Percentiles rank a stretch among this genome's conserved stretches.
Evolutionary conservation across 148 eudicot genomes (phyloP).

Genomic region (Talinum fruticosum): DNA sequence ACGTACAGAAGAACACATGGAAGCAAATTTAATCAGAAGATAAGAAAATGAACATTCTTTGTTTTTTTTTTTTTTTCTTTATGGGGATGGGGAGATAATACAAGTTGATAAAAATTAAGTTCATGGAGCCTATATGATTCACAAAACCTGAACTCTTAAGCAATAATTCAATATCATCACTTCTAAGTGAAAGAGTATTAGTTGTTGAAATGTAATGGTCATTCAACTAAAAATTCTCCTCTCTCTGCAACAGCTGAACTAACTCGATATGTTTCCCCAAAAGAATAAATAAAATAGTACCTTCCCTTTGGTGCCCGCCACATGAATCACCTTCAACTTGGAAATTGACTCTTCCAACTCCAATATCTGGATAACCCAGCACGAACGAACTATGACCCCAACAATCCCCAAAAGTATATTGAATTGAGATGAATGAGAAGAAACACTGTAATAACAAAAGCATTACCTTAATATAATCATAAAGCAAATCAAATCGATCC

Average conservation of each 20-base stretch:
- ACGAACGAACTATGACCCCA: neutral
- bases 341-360: conserved; percentile 83
- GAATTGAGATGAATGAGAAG: neutral
- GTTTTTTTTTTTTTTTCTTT: neutral
- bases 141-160: neutral
- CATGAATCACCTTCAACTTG: conserved; percentile 88
- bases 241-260: neutral
- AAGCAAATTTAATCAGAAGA: neutral
- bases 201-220: neutral
- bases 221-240: neutral
- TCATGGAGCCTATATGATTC: neutral
- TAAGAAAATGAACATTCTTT: neutral
- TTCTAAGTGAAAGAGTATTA: neutral
- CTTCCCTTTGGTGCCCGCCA: conserved; percentile 99
- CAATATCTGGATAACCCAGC: conserved; percentile 59
- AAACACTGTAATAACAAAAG: neutral
- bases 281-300: conserved; percentile 27
- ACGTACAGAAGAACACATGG: neutral
- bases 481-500: conserved; percentile 62
- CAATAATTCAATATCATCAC: neutral
- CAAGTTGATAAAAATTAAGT: neutral
- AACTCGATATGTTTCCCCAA: neutral
- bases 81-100: neutral
- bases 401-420: neutral
- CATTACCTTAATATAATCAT: conserved; percentile 68